phyloP scores from a whole-genome alignment of 805 yeast genomes.

The Isabelozyma pseudorhagii region DNA sequence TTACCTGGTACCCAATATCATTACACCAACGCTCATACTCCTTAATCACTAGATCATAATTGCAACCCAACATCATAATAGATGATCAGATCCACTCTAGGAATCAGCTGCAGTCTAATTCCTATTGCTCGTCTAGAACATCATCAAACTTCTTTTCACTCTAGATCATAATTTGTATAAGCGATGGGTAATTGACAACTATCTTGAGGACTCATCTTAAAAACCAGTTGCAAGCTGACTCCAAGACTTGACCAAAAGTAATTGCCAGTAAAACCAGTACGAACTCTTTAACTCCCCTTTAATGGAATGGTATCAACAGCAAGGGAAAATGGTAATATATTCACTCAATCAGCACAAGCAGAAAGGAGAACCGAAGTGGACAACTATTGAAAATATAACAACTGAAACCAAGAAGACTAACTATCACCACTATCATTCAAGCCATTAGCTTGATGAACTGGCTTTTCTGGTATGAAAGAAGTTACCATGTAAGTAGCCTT shows the following conservation, averaged over 20 bases:
- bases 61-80: too few relatives aligned
- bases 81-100: background rate
- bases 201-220: background rate
- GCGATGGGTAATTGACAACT: background rate
- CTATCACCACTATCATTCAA: background rate
- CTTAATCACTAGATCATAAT: background rate
- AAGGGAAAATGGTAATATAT: too few relatives aligned
- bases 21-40: background rate
- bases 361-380: background rate
- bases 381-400: too few relatives aligned
- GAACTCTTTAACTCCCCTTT: background rate
- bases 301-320: background rate
- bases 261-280: background rate
- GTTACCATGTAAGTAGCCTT: background rate
- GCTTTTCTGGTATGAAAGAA: background rate
- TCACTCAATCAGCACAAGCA: background rate
- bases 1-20: background rate
- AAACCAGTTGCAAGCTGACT: background rate
- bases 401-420: background rate
- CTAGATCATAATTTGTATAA: background rate
- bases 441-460: too few relatives aligned
- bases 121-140: background rate
- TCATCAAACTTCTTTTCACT: background rate
- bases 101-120: background rate
- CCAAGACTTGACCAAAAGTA: background rate